Evolutionary conservation across 169 alveolate genomes (phyloP).

Genomic region (Plasmodium fragile): DNA sequence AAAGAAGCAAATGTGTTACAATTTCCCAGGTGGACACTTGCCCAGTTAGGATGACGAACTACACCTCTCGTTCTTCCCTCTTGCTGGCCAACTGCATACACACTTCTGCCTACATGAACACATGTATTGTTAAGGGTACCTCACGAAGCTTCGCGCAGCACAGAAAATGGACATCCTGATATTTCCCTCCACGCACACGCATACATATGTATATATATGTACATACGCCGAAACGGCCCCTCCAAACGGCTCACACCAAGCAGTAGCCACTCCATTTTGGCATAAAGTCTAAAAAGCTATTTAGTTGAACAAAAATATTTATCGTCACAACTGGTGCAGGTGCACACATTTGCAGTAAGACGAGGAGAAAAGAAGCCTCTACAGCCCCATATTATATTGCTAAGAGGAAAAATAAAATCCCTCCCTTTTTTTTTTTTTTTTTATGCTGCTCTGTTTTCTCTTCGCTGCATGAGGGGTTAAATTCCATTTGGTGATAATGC

Average conservation of each 20-base stretch:
- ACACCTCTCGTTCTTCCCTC: neutral
- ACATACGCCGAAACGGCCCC: neutral
- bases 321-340: neutral
- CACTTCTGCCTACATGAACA: neutral
- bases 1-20: neutral
- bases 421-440: neutral
- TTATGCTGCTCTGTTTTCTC: neutral
- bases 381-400: neutral
- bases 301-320: neutral
- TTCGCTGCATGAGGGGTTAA: neutral
- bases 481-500: neutral
- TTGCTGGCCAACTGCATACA: neutral
- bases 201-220: too few species aligned
- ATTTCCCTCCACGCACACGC: neutral
- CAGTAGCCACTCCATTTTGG: neutral
- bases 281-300: neutral
- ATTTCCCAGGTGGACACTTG: neutral
- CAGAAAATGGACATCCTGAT: neutral
- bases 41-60: neutral
- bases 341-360: neutral
- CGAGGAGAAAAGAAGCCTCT: neutral
- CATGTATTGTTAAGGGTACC: neutral
- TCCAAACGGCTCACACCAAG: neutral
- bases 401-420: neutral
- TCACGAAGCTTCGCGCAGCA: neutral